A percentile compares a stretch with the other conserved stretches of the same genome.
These are phyloP conservation scores for Arthrobotrys sphaeroides DNA, from an alignment of 2,329 filamentous ascomycete genomes.

Conservation along the genomic window DNA sequence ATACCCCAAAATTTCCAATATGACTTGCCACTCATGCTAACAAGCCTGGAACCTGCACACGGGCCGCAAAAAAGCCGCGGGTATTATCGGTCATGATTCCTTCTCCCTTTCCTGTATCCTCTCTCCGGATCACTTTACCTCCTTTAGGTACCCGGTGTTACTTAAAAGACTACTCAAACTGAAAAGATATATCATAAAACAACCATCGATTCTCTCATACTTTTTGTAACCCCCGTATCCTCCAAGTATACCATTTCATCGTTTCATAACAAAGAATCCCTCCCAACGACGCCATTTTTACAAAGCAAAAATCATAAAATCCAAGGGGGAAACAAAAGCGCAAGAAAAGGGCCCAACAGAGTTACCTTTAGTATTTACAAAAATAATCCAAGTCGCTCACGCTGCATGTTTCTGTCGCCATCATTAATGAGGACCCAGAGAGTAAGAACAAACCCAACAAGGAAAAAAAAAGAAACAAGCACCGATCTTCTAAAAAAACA, in stretches of 20 bases:
- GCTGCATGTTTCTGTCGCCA: neutral
- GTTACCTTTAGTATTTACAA: conserved; percentile 4
- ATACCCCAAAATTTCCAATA: too few relatives aligned
- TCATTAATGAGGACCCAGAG: conserved; percentile 15
- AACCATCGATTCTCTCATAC: neutral
- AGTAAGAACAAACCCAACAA: neutral
- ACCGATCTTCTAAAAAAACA: conserved; percentile 10
- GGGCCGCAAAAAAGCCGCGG: too few relatives aligned
- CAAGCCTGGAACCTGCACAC: too few relatives aligned
- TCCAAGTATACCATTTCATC: conserved; percentile 6
- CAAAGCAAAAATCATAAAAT: neutral
- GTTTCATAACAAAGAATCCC: neutral
- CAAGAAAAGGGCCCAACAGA: neutral
- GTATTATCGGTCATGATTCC: too few relatives aligned
- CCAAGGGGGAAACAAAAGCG: neutral
- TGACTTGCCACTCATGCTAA: too few relatives aligned
- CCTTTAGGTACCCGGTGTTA: neutral
- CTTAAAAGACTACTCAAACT: too few relatives aligned
- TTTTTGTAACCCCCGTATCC: neutral
- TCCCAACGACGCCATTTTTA: conserved; percentile 11
- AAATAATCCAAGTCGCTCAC: conserved; percentile 15
- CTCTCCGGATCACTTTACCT: too few relatives aligned
- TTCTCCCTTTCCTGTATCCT: too few relatives aligned
- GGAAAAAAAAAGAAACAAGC: neutral
- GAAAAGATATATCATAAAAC: too few relatives aligned